A percentile compares a stretch with the other conserved stretches of the same genome.
These are phyloP conservation scores for Pythium aristosporum DNA, from an alignment of 352 stramenopile species.

Conservation along the genomic window DNA sequence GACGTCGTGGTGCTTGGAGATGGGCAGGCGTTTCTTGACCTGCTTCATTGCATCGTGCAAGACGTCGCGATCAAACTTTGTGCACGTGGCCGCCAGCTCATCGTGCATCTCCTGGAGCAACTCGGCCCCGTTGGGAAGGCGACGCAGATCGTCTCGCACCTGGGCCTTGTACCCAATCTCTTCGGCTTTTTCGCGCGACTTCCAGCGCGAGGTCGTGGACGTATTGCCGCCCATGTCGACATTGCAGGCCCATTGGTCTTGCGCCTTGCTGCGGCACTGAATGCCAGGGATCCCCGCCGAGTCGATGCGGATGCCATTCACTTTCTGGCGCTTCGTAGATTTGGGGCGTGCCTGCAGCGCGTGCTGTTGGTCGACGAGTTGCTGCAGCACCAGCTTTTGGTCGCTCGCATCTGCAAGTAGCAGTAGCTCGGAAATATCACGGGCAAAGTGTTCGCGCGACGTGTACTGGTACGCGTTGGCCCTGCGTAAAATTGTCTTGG, in stretches of 20 bases:
- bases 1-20: slow-evolving; percentile 35
- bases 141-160: slow-evolving; percentile 31
- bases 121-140: slow-evolving; percentile 25
- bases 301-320: slow-evolving; percentile 35
- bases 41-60: slow-evolving; percentile 41
- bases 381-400: slow-evolving; percentile 24
- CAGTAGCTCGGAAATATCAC: slow-evolving; percentile 48
- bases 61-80: slow-evolving; percentile 26
- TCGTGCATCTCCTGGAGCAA: slow-evolving; percentile 27
- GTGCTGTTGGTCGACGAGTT: slow-evolving; percentile 30
- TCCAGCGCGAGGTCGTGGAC: slow-evolving; percentile 39
- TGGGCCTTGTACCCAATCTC: slow-evolving; percentile 39
- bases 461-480: slow-evolving; percentile 52
- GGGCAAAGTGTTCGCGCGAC: slow-evolving; percentile 45
- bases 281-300: slow-evolving; percentile 39
- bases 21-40: slow-evolving; percentile 42
- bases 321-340: slow-evolving; percentile 12
- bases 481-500: slow-evolving; percentile 9
- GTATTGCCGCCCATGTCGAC: slow-evolving; percentile 41
- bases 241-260: slow-evolving; percentile 48
- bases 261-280: slow-evolving; percentile 29
- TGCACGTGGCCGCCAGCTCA: slow-evolving; percentile 1
- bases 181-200: slow-evolving; percentile 39
- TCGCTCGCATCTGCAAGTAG: slow-evolving; percentile 25
- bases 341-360: slow-evolving; percentile 13